Evolutionary conservation across 1,284 basidiomycete genomes (phyloP).

Genomic region (Stygiomarasmius scandens): DNA sequence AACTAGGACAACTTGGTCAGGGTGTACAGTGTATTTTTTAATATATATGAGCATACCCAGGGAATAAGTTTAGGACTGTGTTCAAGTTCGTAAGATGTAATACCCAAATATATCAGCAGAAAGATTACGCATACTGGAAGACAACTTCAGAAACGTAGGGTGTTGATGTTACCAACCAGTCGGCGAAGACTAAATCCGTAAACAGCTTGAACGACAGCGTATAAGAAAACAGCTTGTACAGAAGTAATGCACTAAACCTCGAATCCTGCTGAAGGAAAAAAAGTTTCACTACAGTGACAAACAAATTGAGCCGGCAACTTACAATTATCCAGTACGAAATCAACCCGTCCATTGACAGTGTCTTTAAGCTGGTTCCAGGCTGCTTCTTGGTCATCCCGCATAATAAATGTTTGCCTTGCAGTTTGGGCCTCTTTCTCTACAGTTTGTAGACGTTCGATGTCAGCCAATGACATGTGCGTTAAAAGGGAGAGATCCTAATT

Average conservation of each 20-base stretch:
- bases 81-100: background rate
- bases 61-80: slow-evolving; percentile 84
- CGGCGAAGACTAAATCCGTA: slow-evolving; percentile 93
- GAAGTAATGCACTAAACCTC: slow-evolving; percentile 53
- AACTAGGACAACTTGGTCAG: slow-evolving; percentile 49
- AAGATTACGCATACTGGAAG: slow-evolving; percentile 76
- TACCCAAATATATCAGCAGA: slow-evolving; percentile 12
- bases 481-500: slow-evolving; percentile 79
- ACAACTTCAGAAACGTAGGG: slow-evolving; percentile 80
- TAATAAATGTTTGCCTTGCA: slow-evolving; percentile 76
- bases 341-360: slow-evolving; percentile 65
- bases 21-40: background rate
- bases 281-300: slow-evolving; percentile 1
- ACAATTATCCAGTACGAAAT: slow-evolving; percentile 95
- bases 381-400: slow-evolving; percentile 80
- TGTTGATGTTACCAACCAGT: slow-evolving; percentile 89
- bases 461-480: slow-evolving; percentile 77
- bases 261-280: slow-evolving; percentile 78
- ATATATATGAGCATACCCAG: slow-evolving; percentile 43
- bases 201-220: slow-evolving; percentile 77
- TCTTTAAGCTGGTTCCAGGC: slow-evolving; percentile 78
- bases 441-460: slow-evolving; percentile 83
- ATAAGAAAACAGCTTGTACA: too few species aligned
- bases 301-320: slow-evolving; percentile 22
- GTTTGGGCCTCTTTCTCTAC: slow-evolving; percentile 79